Base-by-base conservation (phyloP, 2,329 filamentous ascomycete genomes). In the Incumbomyces lentus region DNA sequence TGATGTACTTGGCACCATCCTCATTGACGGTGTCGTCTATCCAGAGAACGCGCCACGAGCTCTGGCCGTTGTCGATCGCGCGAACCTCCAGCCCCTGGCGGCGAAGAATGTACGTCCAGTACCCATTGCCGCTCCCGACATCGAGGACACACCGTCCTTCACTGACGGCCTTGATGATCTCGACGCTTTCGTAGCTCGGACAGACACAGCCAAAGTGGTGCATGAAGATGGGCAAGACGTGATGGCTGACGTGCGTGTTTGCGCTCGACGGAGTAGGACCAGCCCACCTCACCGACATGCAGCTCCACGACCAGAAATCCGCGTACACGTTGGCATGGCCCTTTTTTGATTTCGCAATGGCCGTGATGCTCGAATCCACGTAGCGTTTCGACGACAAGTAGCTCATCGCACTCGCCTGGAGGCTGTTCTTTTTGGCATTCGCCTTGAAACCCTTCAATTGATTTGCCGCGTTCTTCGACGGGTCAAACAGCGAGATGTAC, bases 141-240 rank as follows among this genome's bases (percentile, higher is more conserved):
- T 87, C 83, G 8, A 82, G 66, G 6, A 87, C 68, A 11, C 69
- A 61, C 5, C 74, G 67, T 2, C 69, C 70, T 12, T 70, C 71
- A 5, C 75, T 71, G 2, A 84, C 60, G 40, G 73, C 67, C 31
- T 71, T 72, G 29, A 87, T 70, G 17, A 82, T 67, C 51, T 74
- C 68, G 11, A 88, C 66, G 1, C 75, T 70, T 55, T 86, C 81
- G 61, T 82, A 81, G 8, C 75, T 77, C 0, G 84, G 84, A 16
- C 79, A 79, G 1, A 76, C 75, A 64, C 83, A 88, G 42, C 82
- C 82, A 61, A 87, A 87, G 63, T 88, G 83, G 64, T 87, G 83
- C 72, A 86, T 87, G 46, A 86, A 71, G 14, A 87, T 69, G 2
- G 83, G 83, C 7, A 87, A 71, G 6, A 85, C 69, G 55, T 83